These are phyloP conservation scores for Lunasporangiospora selenospora DNA, from an alignment of 192 early-diverging fungal species.

Conservation along the genomic window DNA sequence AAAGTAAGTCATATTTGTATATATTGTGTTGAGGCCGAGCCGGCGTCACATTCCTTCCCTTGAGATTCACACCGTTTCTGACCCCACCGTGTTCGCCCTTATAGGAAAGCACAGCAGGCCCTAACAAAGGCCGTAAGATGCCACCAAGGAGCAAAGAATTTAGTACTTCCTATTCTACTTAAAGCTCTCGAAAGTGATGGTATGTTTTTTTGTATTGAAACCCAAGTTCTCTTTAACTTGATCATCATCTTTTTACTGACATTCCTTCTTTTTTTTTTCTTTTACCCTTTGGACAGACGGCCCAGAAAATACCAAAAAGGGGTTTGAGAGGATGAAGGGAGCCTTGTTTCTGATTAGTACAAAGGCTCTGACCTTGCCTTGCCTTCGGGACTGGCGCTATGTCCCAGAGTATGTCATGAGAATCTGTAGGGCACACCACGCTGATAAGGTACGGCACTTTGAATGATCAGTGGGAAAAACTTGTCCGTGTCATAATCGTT, in stretches of 20 bases:
- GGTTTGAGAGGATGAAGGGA: conserved; percentile 74
- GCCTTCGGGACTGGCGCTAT: conserved; percentile 64
- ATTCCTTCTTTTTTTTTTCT: no score
- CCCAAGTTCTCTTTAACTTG: no score
- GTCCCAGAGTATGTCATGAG: conserved; percentile 58
- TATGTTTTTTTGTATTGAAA: conserved; percentile 5
- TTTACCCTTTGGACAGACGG: conserved; percentile 29
- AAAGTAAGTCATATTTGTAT: conserved; percentile 45
- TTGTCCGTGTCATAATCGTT: not conserved
- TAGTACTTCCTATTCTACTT: conserved; percentile 56
- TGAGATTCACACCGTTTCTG: not conserved
- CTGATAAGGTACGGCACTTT: conserved; percentile 60
- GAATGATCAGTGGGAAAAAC: not conserved
- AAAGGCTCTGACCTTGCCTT: conserved; percentile 55
- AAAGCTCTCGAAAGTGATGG: conserved; percentile 51
- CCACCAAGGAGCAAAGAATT: conserved; percentile 56
- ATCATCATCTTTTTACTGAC: no score
- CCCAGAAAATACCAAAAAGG: no score
- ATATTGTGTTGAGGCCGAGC: not conserved
- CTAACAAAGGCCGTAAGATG: conserved; percentile 55
- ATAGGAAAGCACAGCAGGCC: conserved; percentile 56
- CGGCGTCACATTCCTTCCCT: not conserved
- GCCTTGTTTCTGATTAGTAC: conserved; percentile 69
- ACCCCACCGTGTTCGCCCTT: not conserved
- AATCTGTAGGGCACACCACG: conserved; percentile 66